phyloP scores from a whole-genome alignment of 805 yeast species.

The Metschnikowia hibisci region DNA sequence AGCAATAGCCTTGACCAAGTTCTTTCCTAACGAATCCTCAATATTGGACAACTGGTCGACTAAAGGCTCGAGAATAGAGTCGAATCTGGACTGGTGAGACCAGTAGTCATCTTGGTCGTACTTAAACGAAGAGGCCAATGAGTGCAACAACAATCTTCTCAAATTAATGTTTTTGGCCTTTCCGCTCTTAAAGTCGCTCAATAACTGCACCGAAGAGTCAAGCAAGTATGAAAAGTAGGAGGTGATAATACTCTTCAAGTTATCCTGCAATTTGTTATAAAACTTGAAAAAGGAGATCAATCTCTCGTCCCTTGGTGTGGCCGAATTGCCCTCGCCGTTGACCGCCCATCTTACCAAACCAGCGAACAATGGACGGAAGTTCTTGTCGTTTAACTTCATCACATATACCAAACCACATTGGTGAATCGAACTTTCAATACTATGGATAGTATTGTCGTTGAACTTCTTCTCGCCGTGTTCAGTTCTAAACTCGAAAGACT shows the following conservation, averaged over 20 bases:
- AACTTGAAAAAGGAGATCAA: slow-evolving; percentile 77
- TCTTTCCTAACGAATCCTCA: slow-evolving; percentile 73
- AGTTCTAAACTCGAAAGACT: slow-evolving; percentile 68
- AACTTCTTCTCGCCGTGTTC: slow-evolving; percentile 42
- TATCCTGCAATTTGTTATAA: slow-evolving; percentile 79
- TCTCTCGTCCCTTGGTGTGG: slow-evolving; percentile 37
- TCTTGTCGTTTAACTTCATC: slow-evolving; percentile 88
- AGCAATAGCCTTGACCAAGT: slow-evolving; percentile 74
- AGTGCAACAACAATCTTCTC: slow-evolving; percentile 68
- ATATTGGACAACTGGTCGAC: slow-evolving; percentile 62
- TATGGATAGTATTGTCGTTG: slow-evolving; percentile 69
- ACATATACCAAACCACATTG: slow-evolving; percentile 71
- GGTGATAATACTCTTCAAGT: slow-evolving; percentile 81
- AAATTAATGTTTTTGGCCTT: slow-evolving; percentile 46
- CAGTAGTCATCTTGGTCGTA: slow-evolving; percentile 93
- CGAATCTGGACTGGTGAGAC: slow-evolving; percentile 85
- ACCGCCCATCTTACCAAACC: slow-evolving; percentile 87
- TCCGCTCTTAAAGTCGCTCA: slow-evolving; percentile 46
- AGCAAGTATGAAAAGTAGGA: slow-evolving; percentile 80
- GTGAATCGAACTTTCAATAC: slow-evolving; percentile 76
- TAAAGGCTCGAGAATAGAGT: slow-evolving; percentile 58
- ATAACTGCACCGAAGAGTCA: slow-evolving; percentile 61
- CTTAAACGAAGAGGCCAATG: slow-evolving; percentile 77
- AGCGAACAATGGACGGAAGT: slow-evolving; percentile 89
- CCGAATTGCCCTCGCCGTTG: slow-evolving; percentile 67